A percentile compares a stretch with the other conserved stretches of the same genome.
Evolutionary conservation across 345 rosid species (phyloP).

Genomic region (Camelina hispida): DNA sequence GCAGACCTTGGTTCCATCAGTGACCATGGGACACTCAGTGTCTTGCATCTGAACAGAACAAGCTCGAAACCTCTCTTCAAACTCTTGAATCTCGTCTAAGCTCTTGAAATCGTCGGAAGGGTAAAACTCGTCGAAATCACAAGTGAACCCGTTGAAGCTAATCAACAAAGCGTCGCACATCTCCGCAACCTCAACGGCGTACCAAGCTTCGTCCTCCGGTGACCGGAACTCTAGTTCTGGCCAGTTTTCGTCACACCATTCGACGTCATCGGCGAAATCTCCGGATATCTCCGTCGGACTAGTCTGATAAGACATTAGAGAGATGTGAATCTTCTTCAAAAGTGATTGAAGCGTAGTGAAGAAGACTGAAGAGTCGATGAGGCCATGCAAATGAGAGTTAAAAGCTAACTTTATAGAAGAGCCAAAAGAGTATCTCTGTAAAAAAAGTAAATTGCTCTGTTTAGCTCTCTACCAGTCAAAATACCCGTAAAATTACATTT

Average conservation of each 20-base stretch:
- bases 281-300: not conserved
- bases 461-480: too few relatives aligned
- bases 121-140: slow-evolving; percentile 34
- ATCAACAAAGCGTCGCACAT: slow-evolving; percentile 30
- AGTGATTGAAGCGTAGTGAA: not conserved
- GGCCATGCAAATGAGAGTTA: too few relatives aligned
- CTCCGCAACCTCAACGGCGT: slow-evolving; percentile 25
- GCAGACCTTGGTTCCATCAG: slow-evolving; percentile 27
- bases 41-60: slow-evolving; percentile 41
- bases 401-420: too few relatives aligned
- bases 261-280: slow-evolving; percentile 23
- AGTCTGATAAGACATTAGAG: slow-evolving; percentile 3
- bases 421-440: too few relatives aligned
- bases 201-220: slow-evolving; percentile 43
- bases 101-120: slow-evolving; percentile 29
- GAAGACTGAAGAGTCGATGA: too few relatives aligned
- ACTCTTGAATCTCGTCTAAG: slow-evolving; percentile 23
- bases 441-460: too few relatives aligned
- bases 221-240: slow-evolving; percentile 43
- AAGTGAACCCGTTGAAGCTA: slow-evolving; percentile 34
- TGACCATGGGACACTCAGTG: not conserved
- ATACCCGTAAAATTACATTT: too few relatives aligned
- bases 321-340: not conserved
- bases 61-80: slow-evolving; percentile 39
- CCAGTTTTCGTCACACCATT: not conserved